Evolutionary conservation across 345 rosid species (phyloP), one percentile per base, ranked within the genome.

Genomic region (Erysimum cheiranthoides): DNA sequence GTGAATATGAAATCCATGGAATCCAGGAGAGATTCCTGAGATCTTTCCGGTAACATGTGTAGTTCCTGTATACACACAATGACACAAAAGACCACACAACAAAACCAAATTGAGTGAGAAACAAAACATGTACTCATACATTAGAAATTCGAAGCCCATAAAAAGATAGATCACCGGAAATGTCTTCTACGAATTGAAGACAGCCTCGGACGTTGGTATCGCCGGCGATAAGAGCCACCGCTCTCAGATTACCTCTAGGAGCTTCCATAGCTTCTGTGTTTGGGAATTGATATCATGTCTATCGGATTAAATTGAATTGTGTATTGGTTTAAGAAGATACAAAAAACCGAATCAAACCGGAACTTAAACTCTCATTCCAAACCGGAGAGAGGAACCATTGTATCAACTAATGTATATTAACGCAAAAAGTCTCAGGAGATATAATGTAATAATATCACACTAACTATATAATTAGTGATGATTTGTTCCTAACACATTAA

Each of bases 1-100:
- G 78, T 93, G 98, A 73, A 93, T 87, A 82, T 93, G 97, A 83
- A 91, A 91, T 21, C 96, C 97, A 59, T 91, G 97, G 73, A 80
- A 88, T 59, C 97, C 97, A 61, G 96, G 97, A 9, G 84, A 75
- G 18, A 94, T 83, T 7, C 98, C 97, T 16, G 86, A 46, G 61
- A 94, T 89, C 81, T 72, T 90, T 71, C 96, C 97, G 6, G 83
- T 82, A 42, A 92, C 89, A 71, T 83, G 87, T 30, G 97, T 94
- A 28, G 85, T 74, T 57, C 98, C 98, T 94, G 83, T 3, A 31
- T 21, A 21, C 25, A 21, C 25, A 21, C n/a, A 70, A 66, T 2
- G 51, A 61, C 54, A 59, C 11, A 49, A 38, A 52, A 8, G 7
- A 17, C 40, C 16, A 63, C 17, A 40, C 28, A 38, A 17, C 28